A percentile compares a stretch with the other conserved stretches of the same genome.
phyloP scores from a whole-genome alignment of 495 filamentous ascomycete species.

The Aspergillus indologenus region DNA sequence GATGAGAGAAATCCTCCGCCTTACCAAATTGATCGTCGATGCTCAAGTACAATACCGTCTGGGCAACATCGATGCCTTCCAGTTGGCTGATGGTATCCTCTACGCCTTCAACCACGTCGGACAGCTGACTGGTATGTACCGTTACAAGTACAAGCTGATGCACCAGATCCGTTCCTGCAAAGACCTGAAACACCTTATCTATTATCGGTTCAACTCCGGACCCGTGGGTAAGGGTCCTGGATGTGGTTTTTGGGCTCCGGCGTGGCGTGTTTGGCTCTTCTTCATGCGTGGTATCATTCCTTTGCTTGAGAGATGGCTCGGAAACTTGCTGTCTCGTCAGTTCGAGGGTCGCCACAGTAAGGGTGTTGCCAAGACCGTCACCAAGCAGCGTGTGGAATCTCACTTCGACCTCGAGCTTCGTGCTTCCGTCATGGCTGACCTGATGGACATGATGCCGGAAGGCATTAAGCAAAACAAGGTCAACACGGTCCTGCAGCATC shows the following conservation, averaged over 20 bases:
- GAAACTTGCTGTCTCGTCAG: slow-evolving; percentile 92
- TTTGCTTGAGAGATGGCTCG: slow-evolving; percentile 94
- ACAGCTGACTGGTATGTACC: slow-evolving; percentile 98
- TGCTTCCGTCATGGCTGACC: slow-evolving; percentile 96
- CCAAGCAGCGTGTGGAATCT: slow-evolving; percentile 97
- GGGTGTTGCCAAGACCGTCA: slow-evolving; percentile 98
- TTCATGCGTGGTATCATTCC: slow-evolving; percentile 99
- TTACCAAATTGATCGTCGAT: slow-evolving; percentile 98
- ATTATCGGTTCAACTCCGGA: slow-evolving; percentile 98
- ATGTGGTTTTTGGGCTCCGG: slow-evolving; percentile 98
- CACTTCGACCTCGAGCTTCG: slow-evolving; percentile 98
- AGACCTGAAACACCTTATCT: slow-evolving; percentile 98
- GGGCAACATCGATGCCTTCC: slow-evolving; percentile 98
- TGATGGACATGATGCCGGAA: slow-evolving; percentile 99
- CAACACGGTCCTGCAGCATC: slow-evolving; percentile 94
- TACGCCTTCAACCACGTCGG: slow-evolving; percentile 99
- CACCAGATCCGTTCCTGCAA: slow-evolving; percentile 99
- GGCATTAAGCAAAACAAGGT: slow-evolving; percentile 99
- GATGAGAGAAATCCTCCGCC: slow-evolving; percentile 96
- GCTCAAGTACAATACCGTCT: slow-evolving; percentile 97
- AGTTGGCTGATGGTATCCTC: slow-evolving; percentile 95
- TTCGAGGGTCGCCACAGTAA: slow-evolving; percentile 99
- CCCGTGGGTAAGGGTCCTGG: slow-evolving; percentile 97
- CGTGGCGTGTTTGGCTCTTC: slow-evolving; percentile 99
- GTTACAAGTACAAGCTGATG: slow-evolving; percentile 99